These are phyloP conservation scores for Pelagophyceae sp. DNA, from an alignment of 352 stramenopile species.

Conservation along the genomic window DNA sequence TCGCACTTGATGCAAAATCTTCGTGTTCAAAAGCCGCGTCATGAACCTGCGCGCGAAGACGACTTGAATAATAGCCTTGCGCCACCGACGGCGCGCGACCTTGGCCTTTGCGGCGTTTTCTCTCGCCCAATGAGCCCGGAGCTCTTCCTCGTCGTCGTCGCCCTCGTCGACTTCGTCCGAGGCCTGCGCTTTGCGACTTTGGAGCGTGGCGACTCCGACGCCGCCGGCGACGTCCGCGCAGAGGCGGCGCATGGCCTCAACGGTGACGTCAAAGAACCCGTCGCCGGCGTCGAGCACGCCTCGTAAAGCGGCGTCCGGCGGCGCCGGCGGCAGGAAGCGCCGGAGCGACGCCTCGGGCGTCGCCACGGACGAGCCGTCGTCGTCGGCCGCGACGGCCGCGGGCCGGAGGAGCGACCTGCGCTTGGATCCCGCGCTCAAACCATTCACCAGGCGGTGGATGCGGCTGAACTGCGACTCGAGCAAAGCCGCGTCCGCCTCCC, in stretches of 20 bases:
- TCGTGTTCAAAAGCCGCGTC: too few species aligned
- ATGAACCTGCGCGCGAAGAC: too few species aligned
- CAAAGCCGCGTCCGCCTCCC: not conserved
- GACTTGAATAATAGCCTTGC: too few species aligned
- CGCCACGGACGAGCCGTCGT: not conserved
- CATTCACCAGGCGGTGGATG: not conserved
- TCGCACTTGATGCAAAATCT: too few species aligned
- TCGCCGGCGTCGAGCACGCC: not conserved
- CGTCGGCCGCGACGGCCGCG: not conserved
- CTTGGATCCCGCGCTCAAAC: not conserved
- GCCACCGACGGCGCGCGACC: too few species aligned
- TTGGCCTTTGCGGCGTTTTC: not conserved
- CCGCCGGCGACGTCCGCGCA: not conserved
- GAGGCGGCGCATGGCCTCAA: not conserved
- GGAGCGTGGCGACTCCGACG: not conserved
- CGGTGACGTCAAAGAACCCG: not conserved
- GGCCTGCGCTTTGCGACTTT: not conserved
- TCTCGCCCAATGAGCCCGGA: not conserved
- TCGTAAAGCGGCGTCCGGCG: too few species aligned
- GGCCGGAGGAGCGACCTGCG: too few species aligned
- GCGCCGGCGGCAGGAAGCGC: too few species aligned
- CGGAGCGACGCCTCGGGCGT: too few species aligned
- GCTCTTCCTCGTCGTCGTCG: not conserved
- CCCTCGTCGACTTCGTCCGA: not conserved
- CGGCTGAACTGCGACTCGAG: not conserved